Conservation (phyloP, 805 yeast species). For the Lipomyces spencermartinsiae region DNA sequence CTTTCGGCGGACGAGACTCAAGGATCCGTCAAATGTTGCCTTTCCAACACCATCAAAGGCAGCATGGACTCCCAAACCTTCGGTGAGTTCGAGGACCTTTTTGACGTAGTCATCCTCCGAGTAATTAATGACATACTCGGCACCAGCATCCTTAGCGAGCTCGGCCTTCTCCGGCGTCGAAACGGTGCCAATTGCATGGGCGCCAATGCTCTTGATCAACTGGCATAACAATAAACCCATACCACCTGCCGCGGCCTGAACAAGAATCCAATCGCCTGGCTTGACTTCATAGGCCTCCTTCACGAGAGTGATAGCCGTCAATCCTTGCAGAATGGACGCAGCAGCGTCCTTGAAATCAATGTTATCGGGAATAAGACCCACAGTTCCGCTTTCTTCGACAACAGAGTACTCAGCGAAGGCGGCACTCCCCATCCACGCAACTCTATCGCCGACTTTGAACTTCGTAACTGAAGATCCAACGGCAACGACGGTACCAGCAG, state of each 20-base stretch:
- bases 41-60: constrained; percentile 80
- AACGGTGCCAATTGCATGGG: constrained; percentile 83
- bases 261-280: constrained; percentile 71
- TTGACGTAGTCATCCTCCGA: constrained; percentile 56
- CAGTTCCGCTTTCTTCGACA: constrained; percentile 39
- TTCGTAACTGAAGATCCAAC: constrained; percentile 64
- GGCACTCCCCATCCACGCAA: constrained; percentile 59
- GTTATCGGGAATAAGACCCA: constrained; percentile 58
- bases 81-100: constrained; percentile 64
- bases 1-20: constrained; percentile 61
- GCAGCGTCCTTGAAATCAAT: constrained; percentile 60
- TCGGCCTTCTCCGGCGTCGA: constrained; percentile 75
- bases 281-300: constrained; percentile 70
- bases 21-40: constrained; percentile 70
- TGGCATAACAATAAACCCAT: constrained; percentile 79
- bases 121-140: constrained; percentile 69
- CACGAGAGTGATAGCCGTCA: constrained; percentile 78
- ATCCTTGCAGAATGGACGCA: constrained; percentile 69
- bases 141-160: constrained; percentile 74
- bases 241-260: constrained; percentile 97
- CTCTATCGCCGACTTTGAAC: constrained; percentile 71
- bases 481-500: constrained; percentile 66
- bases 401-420: constrained; percentile 79
- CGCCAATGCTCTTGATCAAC: constrained; percentile 67
- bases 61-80: constrained; percentile 70